Base-by-base conservation (phyloP, 805 yeast species). In the Lipomyces kockii region DNA sequence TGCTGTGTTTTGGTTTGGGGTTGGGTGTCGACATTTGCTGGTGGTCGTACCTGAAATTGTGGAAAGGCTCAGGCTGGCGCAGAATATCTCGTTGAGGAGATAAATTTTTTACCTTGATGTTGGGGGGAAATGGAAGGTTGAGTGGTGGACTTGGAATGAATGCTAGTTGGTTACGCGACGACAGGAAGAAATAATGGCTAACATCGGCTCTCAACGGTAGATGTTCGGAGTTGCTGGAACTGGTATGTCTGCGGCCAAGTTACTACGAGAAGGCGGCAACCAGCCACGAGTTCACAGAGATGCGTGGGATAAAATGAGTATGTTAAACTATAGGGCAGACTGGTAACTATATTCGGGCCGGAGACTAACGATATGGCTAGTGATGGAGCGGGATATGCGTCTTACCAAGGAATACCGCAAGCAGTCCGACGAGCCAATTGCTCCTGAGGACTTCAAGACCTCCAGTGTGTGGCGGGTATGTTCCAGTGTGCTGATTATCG, bases 371-470 rank as follows among this genome's bases (percentile, higher is more conserved):
- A 14, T 64, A 29, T 20, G 34, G 12, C 3, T 35, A 76, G 77
- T 81, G 83, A 86, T 90, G 79, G 89, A 88, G 71, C 83, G 97
- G 75, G 97, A 91, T 78, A 82, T 84, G 75, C 83, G 94, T 71
- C 81, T 91, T 74, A 91, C 97, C 11, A 97, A 97, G 32, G 82
- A 83, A 54, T 82, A 80, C 74, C 83, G 97, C 76, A 93, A 88
- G 51, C 94, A 90, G 76, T 77, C 83, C 60, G 87, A 86, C 70
- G 84, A 82, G 55, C 84, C 92, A 6, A 79, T 83, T 53, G 97
- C 96, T 3, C 92, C 92, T 51, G 93, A 89, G 68, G 84, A 83
- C 39, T 91, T 91, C 83, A 89, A 88, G 80, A 87, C 90, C n/a
- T 87, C 85, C 76, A 84, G 90, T n/a, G 72, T 73, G 58, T 79